Evolutionary conservation across 495 filamentous ascomycete species (phyloP).

Genomic region (Recurvomyces mirabilis): DNA sequence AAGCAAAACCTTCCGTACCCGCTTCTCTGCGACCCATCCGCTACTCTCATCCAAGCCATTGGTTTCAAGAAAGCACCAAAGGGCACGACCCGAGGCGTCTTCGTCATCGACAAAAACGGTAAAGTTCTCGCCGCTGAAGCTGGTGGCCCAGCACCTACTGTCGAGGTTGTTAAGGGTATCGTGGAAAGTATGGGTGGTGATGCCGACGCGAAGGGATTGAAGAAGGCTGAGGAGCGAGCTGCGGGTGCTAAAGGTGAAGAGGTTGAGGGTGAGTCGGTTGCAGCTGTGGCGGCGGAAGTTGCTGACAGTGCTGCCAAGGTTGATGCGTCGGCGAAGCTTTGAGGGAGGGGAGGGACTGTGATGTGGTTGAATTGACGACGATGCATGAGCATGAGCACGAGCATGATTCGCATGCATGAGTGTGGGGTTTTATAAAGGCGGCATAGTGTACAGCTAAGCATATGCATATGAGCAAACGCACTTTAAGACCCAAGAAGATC

Average conservation of each 20-base stretch:
- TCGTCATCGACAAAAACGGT: constrained; percentile 62
- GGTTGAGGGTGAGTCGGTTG: constrained; percentile 21
- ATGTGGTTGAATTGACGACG: too few relatives aligned
- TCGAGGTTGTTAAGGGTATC: constrained; percentile 44
- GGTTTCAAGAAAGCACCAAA: constrained; percentile 32
- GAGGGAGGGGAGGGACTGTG: too few relatives aligned
- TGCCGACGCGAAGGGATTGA: constrained; percentile 18
- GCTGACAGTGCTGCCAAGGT: constrained; percentile 29
- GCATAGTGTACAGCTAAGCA: too few relatives aligned
- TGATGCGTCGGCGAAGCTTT: constrained; percentile 10
- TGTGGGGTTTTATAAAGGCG: too few relatives aligned
- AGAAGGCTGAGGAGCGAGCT: constrained; percentile 24
- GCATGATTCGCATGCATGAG: too few relatives aligned
- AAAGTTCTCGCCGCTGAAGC: constrained; percentile 52
- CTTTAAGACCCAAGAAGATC: too few relatives aligned
- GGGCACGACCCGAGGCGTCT: constrained; percentile 71
- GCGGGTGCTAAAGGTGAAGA: constrained; percentile 9
- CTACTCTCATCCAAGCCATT: constrained; percentile 44
- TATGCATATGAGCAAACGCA: too few relatives aligned
- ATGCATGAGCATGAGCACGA: too few relatives aligned
- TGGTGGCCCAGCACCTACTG: constrained; percentile 49
- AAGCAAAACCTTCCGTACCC: constrained; percentile 83
- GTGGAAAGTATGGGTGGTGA: constrained; percentile 29
- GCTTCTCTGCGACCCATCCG: constrained; percentile 70
- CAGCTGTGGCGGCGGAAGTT: constrained; percentile 27